These are phyloP conservation scores for Gastrodia elata DNA, from an alignment of 106 monocot genomes.

Conservation along the genomic window DNA sequence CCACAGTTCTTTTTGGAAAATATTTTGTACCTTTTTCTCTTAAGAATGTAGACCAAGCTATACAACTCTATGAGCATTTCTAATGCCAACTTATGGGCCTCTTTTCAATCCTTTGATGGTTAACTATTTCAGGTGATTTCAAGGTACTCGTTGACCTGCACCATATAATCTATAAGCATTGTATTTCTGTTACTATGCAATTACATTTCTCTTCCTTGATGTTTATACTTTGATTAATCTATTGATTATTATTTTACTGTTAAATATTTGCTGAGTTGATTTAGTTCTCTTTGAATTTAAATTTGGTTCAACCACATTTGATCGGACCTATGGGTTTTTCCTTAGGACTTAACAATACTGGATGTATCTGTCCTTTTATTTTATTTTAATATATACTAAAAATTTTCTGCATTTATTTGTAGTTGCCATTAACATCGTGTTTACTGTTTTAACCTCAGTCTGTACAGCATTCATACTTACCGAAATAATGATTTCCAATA, in stretches of 20 bases:
- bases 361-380: not conserved
- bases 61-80: slow-evolving; percentile 2
- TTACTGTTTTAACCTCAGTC: not conserved
- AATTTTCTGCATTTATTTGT: not conserved
- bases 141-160: slow-evolving; percentile 4
- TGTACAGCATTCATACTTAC: not conserved
- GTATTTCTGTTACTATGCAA: not conserved
- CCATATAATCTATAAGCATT: not conserved
- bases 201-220: not conserved
- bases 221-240: not conserved
- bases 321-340: not conserved
- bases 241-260: not conserved
- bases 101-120: not conserved
- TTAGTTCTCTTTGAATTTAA: not conserved
- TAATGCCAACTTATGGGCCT: slow-evolving; percentile 8
- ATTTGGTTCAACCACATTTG: not conserved
- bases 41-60: not conserved
- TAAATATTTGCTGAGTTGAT: not conserved
- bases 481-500: not conserved
- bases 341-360: not conserved
- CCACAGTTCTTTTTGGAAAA: not conserved
- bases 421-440: not conserved
- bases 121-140: slow-evolving; percentile 9
- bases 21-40: not conserved
- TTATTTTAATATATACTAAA: not conserved